Evolutionary conservation across 2,329 filamentous ascomycete species (phyloP), one percentile per base, ranked within the genome.

Genomic region (Pseudogymnoascus sp.): DNA sequence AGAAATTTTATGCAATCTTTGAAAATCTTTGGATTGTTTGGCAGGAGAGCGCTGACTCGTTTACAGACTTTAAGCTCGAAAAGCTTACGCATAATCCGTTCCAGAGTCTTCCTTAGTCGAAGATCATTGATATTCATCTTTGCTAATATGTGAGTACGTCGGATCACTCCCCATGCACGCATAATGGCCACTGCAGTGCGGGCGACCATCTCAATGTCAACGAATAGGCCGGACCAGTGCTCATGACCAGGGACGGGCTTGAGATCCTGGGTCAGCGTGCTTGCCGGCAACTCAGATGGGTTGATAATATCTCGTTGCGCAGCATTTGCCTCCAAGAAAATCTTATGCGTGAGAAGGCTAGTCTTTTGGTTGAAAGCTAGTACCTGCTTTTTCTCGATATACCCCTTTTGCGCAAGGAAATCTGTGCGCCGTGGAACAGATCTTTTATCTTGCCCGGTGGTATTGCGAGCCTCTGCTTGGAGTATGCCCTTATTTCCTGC

Each of bases 361-460:
- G 85, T 86, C 69, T 85, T 85, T 63, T 80, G 83, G 38, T 82
- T 82, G 60, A 80, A 78, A 9, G 84, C 79, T 18, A 86, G 78
- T 1, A 83, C 81, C 3, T 83, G 82, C 41, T 84, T 79, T 71
- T 88, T 88, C 60, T 80, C 80, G 58, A 86, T 82, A 65, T 87
- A 87, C 14, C 84, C 84, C 69, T 87, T 86, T 65, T 78, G 78
- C 4, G 82, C 79, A 1, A 88, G 76, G 2, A 79, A 78, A 65
- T 86, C 83, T 0, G 85, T 88, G 35, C 85, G 77, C 63, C 82
- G 84, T 2, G 85, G 84, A 1, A 87, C 79, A 1, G 84, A 87
- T 60, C 84, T 80, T 69, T 87, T 87, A 71, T 87, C 85, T 70
- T 87, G 85, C 21, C 80, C 78, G 11, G 83, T 83, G 0, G 85